Conservation (phyloP, 176 grass and related monocot genomes). For the Typha latifolia region DNA sequence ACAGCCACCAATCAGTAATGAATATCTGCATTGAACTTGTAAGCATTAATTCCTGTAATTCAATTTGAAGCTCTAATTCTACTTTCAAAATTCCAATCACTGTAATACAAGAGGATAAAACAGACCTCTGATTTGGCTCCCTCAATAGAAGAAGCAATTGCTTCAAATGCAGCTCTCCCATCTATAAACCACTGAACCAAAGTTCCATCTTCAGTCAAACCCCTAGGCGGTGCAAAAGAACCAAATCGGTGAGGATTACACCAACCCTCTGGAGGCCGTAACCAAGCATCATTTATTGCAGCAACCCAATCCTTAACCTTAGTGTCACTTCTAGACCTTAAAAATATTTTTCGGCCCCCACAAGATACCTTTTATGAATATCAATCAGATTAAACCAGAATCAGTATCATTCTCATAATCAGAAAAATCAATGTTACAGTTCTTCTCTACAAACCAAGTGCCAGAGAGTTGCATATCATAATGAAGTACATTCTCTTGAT, state of each 20-base stretch:
- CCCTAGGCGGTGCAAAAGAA: conserved; percentile 76
- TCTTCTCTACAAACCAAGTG: too few relatives aligned
- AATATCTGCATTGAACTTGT: conserved; percentile 59
- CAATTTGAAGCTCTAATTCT: too few relatives aligned
- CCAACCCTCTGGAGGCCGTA: conserved; percentile 55
- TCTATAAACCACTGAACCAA: conserved; percentile 78
- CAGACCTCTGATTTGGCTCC: conserved; percentile 71
- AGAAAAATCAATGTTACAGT: too few relatives aligned
- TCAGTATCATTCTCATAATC: background rate
- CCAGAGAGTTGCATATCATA: too few relatives aligned
- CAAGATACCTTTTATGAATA: conserved; percentile 51
- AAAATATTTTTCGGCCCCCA: conserved; percentile 42
- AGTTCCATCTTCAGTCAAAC: conserved; percentile 62
- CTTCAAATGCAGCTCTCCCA: conserved; percentile 61
- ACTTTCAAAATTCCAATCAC: too few relatives aligned
- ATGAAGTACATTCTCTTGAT: too few relatives aligned
- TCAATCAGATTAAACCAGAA: conserved; percentile 3
- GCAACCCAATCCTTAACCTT: conserved; percentile 72
- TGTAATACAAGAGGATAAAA: conserved; percentile 8
- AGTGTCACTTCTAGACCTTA: conserved; percentile 47
- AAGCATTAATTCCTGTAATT: conserved; percentile 1
- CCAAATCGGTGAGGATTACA: conserved; percentile 63
- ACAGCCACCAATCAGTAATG: conserved; percentile 90
- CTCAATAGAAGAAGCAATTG: conserved; percentile 78
- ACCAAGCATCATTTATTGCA: conserved; percentile 61